Evolutionary conservation across 2,329 filamentous ascomycete genomes (phyloP).

Genomic region (Parastagonospora nodorum): DNA sequence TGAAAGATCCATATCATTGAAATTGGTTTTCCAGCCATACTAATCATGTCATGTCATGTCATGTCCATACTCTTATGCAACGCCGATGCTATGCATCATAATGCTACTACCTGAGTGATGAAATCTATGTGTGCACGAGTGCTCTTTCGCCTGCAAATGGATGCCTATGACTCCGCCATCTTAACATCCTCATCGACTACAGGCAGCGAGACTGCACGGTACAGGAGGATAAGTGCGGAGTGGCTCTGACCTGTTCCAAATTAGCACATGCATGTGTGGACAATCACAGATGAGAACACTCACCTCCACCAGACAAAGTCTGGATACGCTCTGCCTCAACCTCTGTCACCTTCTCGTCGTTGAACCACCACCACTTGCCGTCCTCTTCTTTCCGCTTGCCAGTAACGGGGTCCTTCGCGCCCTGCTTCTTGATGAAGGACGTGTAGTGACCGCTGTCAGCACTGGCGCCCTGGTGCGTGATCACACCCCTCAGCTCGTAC

Average conservation of each 20-base stretch:
- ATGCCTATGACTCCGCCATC: conserved; percentile 30
- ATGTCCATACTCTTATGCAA: conserved; percentile 33
- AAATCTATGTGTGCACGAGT: conserved; percentile 13
- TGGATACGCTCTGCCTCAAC: conserved; percentile 91
- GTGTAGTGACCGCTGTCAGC: conserved; percentile 99
- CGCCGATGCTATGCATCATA: conserved; percentile 28
- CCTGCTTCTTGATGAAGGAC: conserved; percentile 93
- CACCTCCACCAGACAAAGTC: conserved; percentile 83
- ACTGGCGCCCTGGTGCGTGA: conserved; percentile 95
- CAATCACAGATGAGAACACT: conserved; percentile 26
- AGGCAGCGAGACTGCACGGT: conserved; percentile 74
- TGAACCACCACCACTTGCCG: conserved; percentile 99
- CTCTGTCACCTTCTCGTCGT: conserved; percentile 95
- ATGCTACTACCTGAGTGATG: conserved; percentile 11
- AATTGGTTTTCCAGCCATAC: not conserved
- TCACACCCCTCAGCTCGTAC: conserved; percentile 91
- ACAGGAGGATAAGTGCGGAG: conserved; percentile 79
- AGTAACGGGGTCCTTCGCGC: conserved; percentile 71
- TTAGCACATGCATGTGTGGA: conserved; percentile 16
- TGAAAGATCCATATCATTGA: conserved; percentile 13
- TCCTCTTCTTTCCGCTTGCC: conserved; percentile 82
- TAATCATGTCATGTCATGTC: not conserved
- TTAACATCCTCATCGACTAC: conserved; percentile 55
- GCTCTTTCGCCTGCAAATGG: not conserved
- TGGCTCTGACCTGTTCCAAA: conserved; percentile 67